Base-by-base conservation (phyloP, 2,329 filamentous ascomycete genomes). In the Canariomyces notabilis region DNA sequence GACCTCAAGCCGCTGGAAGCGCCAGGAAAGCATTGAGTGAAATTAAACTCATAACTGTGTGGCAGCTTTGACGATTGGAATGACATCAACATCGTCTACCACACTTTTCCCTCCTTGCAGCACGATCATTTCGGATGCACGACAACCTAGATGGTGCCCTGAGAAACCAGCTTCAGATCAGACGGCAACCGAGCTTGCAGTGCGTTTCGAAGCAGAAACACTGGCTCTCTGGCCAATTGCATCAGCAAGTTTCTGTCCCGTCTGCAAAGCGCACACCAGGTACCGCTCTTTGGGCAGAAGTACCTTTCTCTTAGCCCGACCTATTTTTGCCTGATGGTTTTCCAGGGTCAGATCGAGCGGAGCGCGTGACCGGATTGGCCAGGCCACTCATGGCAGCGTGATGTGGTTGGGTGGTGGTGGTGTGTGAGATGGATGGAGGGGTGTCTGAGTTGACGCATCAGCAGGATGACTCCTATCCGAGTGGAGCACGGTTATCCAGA, bases 271-370 rank as follows among this genome's bases (percentile, higher is more conserved):
- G 45, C 44, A 33, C 19, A 14, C 15, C 15, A 51, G 41, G 54
- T 54, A 58, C 48, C 41, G 18, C 14, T 7, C 36, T 44, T 54
- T 53, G 53, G 52, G 52, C 51, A 54, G 21, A 52, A 57, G 56
- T 57, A 55, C 49, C 38, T 44, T 12, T 18, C 33, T 34, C 42
- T 20, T 34, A 37, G 20, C 53, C 39, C 39, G 41, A 42, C 49
- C 44, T 47, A 49, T 54, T 56, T 50, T 54, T 52, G 56, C 54
- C 56, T 52, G 49, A 55, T 44, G 31, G 46, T 16, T 21, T n/a
- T 38, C 32, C 32, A 38, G 21, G 33, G 20, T 33, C 19, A 19
- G 26, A 29, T 29, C 9, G 11, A 29, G 26, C 16, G 39, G 44
- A 35, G 26, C 46, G 44, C 40, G 31, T 48, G 40, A 48, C 46